Percentiles rank a stretch among this genome's conserved stretches.
These are phyloP conservation scores for Xylariomycetidae sp. DNA, from an alignment of 2,329 filamentous ascomycete genomes.

Conservation along the genomic window DNA sequence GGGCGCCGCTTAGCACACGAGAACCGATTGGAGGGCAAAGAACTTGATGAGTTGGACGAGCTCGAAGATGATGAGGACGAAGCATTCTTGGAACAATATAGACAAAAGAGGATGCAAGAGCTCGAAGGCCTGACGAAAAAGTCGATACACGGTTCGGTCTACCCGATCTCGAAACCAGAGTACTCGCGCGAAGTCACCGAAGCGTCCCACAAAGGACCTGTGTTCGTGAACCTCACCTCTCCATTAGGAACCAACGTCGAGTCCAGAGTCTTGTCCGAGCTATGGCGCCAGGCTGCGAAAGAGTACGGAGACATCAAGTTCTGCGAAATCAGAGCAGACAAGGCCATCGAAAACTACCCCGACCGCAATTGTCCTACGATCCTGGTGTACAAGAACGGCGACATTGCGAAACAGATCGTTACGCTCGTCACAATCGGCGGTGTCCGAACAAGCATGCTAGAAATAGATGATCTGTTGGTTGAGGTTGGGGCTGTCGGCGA, in stretches of 20 bases:
- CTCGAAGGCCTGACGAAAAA: conserved; percentile 68
- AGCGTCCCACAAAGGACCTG: conserved; percentile 63
- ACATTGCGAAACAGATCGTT: conserved; percentile 89
- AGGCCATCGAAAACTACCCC: conserved; percentile 95
- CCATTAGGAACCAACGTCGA: conserved; percentile 75
- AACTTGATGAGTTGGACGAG: conserved; percentile 86
- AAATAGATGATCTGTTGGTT: conserved; percentile 76
- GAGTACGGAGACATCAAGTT: conserved; percentile 96
- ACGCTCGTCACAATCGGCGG: conserved; percentile 77
- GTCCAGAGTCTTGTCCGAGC: conserved; percentile 72
- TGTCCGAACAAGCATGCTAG: conserved; percentile 60
- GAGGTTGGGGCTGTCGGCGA: conserved; percentile 74
- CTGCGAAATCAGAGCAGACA: conserved; percentile 84
- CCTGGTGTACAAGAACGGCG: conserved; percentile 83
- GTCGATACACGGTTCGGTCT: conserved; percentile 81
- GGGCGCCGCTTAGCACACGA: conserved; percentile 80
- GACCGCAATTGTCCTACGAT: conserved; percentile 94
- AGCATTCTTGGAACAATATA: conserved; percentile 79
- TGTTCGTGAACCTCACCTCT: conserved; percentile 77
- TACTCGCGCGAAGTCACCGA: conserved; percentile 90
- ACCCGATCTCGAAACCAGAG: conserved; percentile 89
- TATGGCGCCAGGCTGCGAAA: conserved; percentile 77
- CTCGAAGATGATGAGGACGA: conserved; percentile 96
- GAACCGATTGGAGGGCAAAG: conserved; percentile 88
- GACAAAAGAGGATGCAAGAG: conserved; percentile 81